Percentiles rank a stretch among this genome's conserved stretches.
phyloP scores from a whole-genome alignment of 139 green algal genomes.

The Volvox africanus region DNA sequence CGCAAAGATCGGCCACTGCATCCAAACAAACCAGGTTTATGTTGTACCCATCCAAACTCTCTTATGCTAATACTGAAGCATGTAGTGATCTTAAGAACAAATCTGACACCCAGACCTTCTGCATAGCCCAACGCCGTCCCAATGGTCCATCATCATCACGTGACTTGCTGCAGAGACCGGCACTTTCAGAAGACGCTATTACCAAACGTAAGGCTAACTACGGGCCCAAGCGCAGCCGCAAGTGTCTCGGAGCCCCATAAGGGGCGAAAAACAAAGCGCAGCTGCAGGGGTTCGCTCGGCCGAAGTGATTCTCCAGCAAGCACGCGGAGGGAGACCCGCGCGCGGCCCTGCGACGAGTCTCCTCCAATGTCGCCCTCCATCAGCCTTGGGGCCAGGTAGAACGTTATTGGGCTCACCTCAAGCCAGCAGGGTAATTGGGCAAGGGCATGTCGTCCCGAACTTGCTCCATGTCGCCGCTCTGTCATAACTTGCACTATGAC shows the following conservation, averaged over 20 bases:
- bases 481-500: background rate
- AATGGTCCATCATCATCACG: too few relatives aligned
- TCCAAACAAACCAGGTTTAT: too few relatives aligned
- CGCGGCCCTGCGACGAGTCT: background rate
- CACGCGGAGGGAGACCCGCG: background rate
- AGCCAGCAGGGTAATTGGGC: constrained; percentile 3
- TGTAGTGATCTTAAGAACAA: too few relatives aligned
- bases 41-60: too few relatives aligned
- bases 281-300: background rate
- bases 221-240: background rate
- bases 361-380: background rate
- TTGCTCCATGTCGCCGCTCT: background rate
- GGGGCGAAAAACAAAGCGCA: constrained; percentile 19
- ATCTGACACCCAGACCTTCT: too few relatives aligned
- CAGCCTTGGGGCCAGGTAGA: background rate
- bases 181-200: background rate
- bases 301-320: background rate
- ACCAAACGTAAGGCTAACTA: constrained; percentile 1
- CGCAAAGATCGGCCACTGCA: too few relatives aligned
- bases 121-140: too few relatives aligned
- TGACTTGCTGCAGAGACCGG: too few relatives aligned
- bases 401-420: background rate
- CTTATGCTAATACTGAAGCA: too few relatives aligned
- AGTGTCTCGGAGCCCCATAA: background rate
- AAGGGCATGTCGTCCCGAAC: background rate